These are phyloP conservation scores for Pleoardoris graminearum DNA, from an alignment of 2,329 filamentous ascomycete genomes.

Conservation along the genomic window DNA sequence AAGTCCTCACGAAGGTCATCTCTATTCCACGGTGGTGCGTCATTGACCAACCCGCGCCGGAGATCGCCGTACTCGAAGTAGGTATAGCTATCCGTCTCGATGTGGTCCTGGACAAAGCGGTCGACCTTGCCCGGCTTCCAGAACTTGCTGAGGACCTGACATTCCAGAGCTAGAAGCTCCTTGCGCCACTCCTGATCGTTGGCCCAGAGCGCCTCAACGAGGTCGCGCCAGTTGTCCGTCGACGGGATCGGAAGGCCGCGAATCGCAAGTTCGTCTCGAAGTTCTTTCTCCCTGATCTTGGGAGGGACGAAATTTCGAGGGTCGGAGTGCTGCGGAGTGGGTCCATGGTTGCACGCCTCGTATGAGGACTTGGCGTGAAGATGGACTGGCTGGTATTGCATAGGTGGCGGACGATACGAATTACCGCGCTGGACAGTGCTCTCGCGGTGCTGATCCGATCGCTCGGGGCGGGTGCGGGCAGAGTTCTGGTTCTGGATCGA, in stretches of 20 bases:
- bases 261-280: background rate
- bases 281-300: background rate
- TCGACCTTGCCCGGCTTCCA: background rate
- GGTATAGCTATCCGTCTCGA: background rate
- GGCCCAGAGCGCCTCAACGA: background rate
- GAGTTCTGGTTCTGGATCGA: no score
- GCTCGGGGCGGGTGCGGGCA: no score
- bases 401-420: no score
- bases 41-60: background rate
- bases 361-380: no score
- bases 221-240: background rate
- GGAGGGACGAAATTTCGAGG: no score
- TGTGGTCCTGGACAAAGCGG: background rate
- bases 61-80: background rate
- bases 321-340: no score
- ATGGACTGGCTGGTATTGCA: no score
- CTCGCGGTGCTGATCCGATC: no score
- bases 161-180: background rate
- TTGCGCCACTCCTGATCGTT: background rate
- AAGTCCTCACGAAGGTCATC: no score
- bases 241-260: background rate
- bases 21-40: no score
- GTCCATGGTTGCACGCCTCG: no score
- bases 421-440: no score
- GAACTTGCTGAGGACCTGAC: background rate